Base-by-base conservation (phyloP, 2,329 filamentous ascomycete species). In the Chaetomiaceae sp. region DNA sequence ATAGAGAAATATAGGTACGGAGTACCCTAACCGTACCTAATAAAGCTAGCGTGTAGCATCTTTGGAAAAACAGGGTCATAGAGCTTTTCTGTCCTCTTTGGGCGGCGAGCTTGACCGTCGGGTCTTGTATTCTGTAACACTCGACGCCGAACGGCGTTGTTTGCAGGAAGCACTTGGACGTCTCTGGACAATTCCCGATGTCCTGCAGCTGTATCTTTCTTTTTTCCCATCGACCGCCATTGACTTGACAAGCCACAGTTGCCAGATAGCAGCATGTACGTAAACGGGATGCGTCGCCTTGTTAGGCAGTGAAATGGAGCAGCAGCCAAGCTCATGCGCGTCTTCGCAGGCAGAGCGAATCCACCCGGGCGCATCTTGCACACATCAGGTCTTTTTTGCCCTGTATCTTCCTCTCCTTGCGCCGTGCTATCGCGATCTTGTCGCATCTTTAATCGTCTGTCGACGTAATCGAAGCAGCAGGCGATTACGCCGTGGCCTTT, bases 351-450 rank as follows among this genome's bases (percentile, higher is more conserved):
- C 40, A 48, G 37, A 43, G 19, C 31, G 56, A 59, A 61, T 57
- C 59, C 59, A 61, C 59, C 37, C 45, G 45, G 47, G 50, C 45
- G 51, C 47, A 46, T 45, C 46, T 39, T 25, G 59, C 60, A 61
- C 59, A 61, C 58, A 56, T 60, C 56, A 55, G 46, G n/a, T n/a
- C 54, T 55, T 57, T 61, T 63, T 63, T 56, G 57, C 55, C 53
- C 43, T 50, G 12, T 37, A 36, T 19, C 42, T 37, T 43, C 22
- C 36, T 27, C 11, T 31, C 45, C 52, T 36, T 51, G 44, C 54
- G 51, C 44, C 47, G 53, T 51, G 57, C 44, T 39, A 59, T 60
- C 60, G 59, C 53, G 56, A 54, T 57, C 46, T 44, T 29, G 53
- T 54, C 56, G 56, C 56, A 39, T 15, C 44, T 38, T 38, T 29